Percentiles rank a stretch among this genome's conserved stretches.
phyloP scores from a whole-genome alignment of 768 basidiomycete species.

The Stropharia rugosoannulata region DNA sequence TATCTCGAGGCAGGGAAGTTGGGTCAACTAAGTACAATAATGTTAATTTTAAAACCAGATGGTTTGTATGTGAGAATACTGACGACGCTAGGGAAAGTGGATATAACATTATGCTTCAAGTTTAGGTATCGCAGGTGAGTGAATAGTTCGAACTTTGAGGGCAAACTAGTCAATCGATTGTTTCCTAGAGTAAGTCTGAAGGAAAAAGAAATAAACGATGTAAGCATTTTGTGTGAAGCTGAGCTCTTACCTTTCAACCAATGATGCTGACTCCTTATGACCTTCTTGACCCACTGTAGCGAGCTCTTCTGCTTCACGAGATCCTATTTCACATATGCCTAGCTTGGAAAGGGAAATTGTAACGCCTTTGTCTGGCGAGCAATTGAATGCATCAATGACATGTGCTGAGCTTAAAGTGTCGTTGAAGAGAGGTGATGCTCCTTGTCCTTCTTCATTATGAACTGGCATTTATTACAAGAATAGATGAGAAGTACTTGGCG shows the following conservation, averaged over 20 bases:
- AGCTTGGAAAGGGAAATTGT: slow-evolving; percentile 86
- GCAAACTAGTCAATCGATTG: slow-evolving; percentile 80
- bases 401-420: slow-evolving; percentile 50
- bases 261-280: slow-evolving; percentile 44
- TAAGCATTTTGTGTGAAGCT: background rate
- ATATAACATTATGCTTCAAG: slow-evolving; percentile 80
- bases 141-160: slow-evolving; percentile 69
- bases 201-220: background rate
- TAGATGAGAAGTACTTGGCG: slow-evolving; percentile 8
- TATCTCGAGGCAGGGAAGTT: slow-evolving; percentile 87
- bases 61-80: slow-evolving; percentile 28
- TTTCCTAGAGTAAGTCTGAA: slow-evolving; percentile 81
- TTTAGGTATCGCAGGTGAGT: slow-evolving; percentile 83
- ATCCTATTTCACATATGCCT: slow-evolving; percentile 72
- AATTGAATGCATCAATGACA: slow-evolving; percentile 61
- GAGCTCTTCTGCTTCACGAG: slow-evolving; percentile 76
- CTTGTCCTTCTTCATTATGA: slow-evolving; percentile 25
- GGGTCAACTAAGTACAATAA: slow-evolving; percentile 57
- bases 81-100: slow-evolving; percentile 85
- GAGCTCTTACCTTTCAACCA: slow-evolving; percentile 54
- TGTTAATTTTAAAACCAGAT: slow-evolving; percentile 6
- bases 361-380: slow-evolving; percentile 73
- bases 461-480: slow-evolving; percentile 21
- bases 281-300: slow-evolving; percentile 52
- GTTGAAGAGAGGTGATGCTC: slow-evolving; percentile 18